These are phyloP conservation scores for Gracilaria vermiculophylla DNA, from an alignment of 23 red algal species.

Conservation along the genomic window DNA sequence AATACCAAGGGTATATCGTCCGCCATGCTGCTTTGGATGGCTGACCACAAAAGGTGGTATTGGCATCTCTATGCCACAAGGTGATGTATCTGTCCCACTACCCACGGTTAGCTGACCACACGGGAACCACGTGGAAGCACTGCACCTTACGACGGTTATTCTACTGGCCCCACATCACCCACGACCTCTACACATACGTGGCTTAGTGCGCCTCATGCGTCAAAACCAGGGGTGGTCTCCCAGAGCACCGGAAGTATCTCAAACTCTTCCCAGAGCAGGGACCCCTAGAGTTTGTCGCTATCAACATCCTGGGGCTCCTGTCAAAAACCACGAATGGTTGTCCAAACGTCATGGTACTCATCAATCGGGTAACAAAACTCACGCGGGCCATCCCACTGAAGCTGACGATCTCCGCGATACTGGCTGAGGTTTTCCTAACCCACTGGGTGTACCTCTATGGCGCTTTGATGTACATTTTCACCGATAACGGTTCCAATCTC, in stretches of 20 bases:
- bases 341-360: slow-evolving; percentile 5
- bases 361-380: not conserved
- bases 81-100: no score
- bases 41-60: no score
- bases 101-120: no score
- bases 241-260: slow-evolving; percentile 10
- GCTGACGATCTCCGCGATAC: not conserved
- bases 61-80: no score
- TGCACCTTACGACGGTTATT: no score
- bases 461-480: not conserved
- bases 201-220: slow-evolving; percentile 2
- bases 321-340: no score
- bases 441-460: slow-evolving; percentile 4
- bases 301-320: not conserved
- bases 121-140: no score
- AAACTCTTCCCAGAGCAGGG: no score
- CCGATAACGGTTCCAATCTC: slow-evolving; percentile 8
- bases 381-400: not conserved
- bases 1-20: no score
- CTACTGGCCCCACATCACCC: no score
- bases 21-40: no score
- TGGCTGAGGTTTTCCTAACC: not conserved
- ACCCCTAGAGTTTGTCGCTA: not conserved
- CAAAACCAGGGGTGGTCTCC: not conserved
- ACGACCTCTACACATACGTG: slow-evolving; percentile 5